phyloP scores from a whole-genome alignment of 306 rosid genomes.

The Trichosanthes truncata region DNA sequence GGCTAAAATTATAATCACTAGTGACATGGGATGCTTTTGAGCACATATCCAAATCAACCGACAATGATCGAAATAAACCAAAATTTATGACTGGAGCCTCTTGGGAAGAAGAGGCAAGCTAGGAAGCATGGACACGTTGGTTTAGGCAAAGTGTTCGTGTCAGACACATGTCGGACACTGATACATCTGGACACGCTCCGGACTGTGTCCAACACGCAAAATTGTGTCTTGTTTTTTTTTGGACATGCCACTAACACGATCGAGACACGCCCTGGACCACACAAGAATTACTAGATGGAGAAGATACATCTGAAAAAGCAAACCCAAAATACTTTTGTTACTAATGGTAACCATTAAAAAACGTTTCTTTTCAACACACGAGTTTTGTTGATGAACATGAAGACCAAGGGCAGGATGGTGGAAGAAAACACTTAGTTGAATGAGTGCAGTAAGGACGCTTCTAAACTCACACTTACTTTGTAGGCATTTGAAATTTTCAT shows the following conservation, averaged over 20 bases:
- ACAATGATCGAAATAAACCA: background rate
- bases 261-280: too few species aligned
- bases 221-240: too few species aligned
- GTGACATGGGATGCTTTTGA: background rate
- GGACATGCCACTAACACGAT: too few species aligned
- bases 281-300: too few species aligned
- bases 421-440: background rate
- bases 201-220: too few species aligned
- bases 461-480: background rate
- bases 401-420: background rate
- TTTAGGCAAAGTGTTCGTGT: too few species aligned
- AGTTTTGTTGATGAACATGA: background rate
- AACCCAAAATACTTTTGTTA: too few species aligned
- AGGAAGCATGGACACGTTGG: too few species aligned
- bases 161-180: too few species aligned
- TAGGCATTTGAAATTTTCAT: background rate
- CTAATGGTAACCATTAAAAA: too few species aligned
- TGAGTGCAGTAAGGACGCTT: background rate
- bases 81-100: background rate
- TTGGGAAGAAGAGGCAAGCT: background rate
- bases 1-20: background rate
- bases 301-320: too few species aligned
- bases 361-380: background rate
- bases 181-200: too few species aligned
- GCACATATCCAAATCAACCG: background rate